These are phyloP conservation scores for Solanum aculeatissimum DNA, from an alignment of 305 asterid species.

Conservation along the genomic window DNA sequence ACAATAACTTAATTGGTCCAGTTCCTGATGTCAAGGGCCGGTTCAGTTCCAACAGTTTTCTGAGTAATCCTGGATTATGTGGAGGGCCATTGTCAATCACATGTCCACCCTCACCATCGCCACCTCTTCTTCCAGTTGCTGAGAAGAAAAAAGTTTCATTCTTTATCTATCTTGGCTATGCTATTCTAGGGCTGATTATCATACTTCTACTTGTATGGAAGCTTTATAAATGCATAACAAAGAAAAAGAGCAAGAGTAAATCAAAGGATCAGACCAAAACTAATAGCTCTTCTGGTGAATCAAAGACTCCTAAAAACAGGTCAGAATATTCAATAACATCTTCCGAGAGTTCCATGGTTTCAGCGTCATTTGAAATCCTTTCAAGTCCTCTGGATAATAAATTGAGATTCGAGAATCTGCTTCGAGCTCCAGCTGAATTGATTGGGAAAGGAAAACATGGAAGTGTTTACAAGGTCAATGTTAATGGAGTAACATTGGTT, in stretches of 20 bases:
- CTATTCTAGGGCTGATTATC: constrained; percentile 30
- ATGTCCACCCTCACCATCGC: constrained; percentile 17
- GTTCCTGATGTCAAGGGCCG: constrained; percentile 32
- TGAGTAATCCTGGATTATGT: constrained; percentile 45
- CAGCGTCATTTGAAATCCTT: constrained; percentile 42
- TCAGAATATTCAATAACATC: constrained; percentile 70
- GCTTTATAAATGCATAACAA: constrained; percentile 10
- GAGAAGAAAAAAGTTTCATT: constrained; percentile 11
- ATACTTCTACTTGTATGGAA: constrained; percentile 10
- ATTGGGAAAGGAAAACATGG: constrained; percentile 51
- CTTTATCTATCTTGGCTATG: constrained; percentile 52
- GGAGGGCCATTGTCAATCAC: constrained; percentile 28
- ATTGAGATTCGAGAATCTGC: constrained; percentile 61
- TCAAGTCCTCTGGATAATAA: constrained; percentile 23
- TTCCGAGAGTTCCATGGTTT: constrained; percentile 29
- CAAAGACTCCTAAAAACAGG: constrained; percentile 26
- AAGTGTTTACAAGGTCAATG: constrained; percentile 47
- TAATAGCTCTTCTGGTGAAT: constrained; percentile 34
- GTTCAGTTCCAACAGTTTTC: constrained; percentile 28
- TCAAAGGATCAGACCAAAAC: constrained; percentile 10
- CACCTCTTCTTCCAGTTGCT: constrained; percentile 2
- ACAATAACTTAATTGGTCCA: constrained; percentile 38
- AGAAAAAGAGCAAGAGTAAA: not conserved
- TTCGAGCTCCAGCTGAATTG: constrained; percentile 64
- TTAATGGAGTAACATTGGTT: constrained; percentile 23